Percentiles rank a stretch among this genome's conserved stretches.
Evolutionary conservation across 75 land plant species (phyloP).

Genomic region (Sequoiadendron giganteum): DNA sequence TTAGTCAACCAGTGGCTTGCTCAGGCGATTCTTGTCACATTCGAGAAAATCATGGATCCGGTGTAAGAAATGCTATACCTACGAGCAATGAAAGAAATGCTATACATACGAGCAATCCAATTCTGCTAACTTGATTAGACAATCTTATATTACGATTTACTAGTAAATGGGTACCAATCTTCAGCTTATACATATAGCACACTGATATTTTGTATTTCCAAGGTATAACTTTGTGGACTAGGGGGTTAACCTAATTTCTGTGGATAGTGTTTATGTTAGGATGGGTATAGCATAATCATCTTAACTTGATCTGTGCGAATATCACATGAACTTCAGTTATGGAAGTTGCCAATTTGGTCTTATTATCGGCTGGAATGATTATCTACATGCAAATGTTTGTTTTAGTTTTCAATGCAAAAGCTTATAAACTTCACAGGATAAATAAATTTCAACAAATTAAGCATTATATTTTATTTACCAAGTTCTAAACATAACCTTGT

Average conservation of each 20-base stretch:
- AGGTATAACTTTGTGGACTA: background rate
- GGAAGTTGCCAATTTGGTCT: background rate
- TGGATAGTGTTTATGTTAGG: background rate
- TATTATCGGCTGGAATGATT: background rate
- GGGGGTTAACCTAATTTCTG: background rate
- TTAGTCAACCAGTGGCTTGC: background rate
- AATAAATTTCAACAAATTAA: background rate
- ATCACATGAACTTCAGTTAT: background rate
- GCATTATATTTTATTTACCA: background rate
- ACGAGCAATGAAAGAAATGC: background rate
- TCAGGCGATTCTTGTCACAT: background rate
- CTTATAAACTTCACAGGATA: background rate
- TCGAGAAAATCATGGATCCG: background rate
- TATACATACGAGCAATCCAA: background rate
- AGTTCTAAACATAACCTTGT: background rate
- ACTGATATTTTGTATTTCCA: background rate
- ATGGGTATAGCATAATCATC: background rate
- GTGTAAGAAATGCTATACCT: background rate
- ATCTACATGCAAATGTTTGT: background rate
- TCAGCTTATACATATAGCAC: background rate
- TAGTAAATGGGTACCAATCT: background rate
- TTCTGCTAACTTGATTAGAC: slow-evolving; percentile 1
- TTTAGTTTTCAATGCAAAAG: background rate
- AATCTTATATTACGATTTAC: background rate
- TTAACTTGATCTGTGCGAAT: background rate